phyloP scores from a whole-genome alignment of 805 yeast species.

The Kazachstania psychrophila region DNA sequence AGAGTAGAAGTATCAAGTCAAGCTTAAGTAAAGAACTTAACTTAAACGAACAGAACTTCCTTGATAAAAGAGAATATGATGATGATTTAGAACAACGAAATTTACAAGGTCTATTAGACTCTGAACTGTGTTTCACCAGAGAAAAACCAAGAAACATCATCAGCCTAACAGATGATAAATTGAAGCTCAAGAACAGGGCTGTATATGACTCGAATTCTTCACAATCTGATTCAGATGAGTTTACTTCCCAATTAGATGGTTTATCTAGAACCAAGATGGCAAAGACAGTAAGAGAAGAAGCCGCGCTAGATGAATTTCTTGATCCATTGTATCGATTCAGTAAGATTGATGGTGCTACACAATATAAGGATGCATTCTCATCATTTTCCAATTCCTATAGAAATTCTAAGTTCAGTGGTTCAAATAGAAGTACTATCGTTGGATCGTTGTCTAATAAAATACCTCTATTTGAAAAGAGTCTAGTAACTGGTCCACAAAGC shows the following conservation, averaged over 20 bases:
- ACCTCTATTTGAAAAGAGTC: no score
- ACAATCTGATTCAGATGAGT: slow-evolving; percentile 22
- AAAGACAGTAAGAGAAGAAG: slow-evolving; percentile 15
- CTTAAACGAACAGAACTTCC: no score
- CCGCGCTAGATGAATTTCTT: slow-evolving; percentile 20
- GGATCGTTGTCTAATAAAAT: background rate
- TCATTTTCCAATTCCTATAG: background rate
- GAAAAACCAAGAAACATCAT: no score
- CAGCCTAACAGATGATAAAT: no score
- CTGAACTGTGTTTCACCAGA: background rate
- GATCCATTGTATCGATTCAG: slow-evolving; percentile 23
- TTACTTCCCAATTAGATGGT: slow-evolving; percentile 20
- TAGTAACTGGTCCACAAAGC: no score
- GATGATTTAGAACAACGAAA: slow-evolving; percentile 9
- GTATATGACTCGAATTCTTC: slow-evolving; percentile 12
- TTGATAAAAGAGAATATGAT: no score
- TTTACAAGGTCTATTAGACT: slow-evolving; percentile 5
- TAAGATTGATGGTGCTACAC: background rate
- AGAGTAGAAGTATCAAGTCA: no score
- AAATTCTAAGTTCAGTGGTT: background rate
- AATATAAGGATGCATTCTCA: background rate
- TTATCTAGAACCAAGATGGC: slow-evolving; percentile 22
- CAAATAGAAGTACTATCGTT: background rate
- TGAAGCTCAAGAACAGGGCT: no score
- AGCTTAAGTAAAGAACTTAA: slow-evolving; percentile 20